Evolutionary conservation across 2,329 filamentous ascomycete species (phyloP), one percentile per base, ranked within the genome.

Genomic region (Neoarthrinium moseri): DNA sequence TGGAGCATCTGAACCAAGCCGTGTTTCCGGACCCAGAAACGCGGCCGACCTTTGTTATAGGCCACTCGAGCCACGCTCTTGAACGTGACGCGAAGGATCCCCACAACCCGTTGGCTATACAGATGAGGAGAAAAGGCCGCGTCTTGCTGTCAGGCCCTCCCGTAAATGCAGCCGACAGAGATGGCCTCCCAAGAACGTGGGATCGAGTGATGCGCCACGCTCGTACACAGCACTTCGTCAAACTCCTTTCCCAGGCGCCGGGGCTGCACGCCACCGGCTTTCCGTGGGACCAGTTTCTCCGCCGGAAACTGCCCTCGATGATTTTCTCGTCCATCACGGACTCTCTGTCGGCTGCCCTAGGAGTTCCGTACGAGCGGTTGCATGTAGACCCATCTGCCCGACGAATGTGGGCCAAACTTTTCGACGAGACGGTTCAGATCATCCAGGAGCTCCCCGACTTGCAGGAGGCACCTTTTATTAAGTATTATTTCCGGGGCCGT

Each of bases 271-370:
- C 81, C 4, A 71, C 78, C 6, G 74, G 75, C 6, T 73, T 85
- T 49, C 72, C 75, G 0, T 76, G 81, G 7, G 70, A 77, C 5
- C 75, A 80, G 27, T 83, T 94, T 52, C 69, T 94, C 6, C 77
- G 81, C 50, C 73, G 80, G 56, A 94, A 96, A 65, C 77, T 97
- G 4, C 87, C 92, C 37, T 86, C 84, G 37, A 73, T 96, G 29
- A 83, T 89, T 2, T 81, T 91, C 55, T 84, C 86, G 50, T 80
- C 84, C 38, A 76, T 94, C 22, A 81, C 95, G 45, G 91, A 96
- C 52, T 85, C 92, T 0, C 72, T 96, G 5, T 91, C 89, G 4
- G 85, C 88, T 2, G 71, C 95, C 7, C 77, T 95, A 42, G 87
- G 95, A 56, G 81, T 85, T 55, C 76, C 80, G 22, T 95, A 95